Percentiles rank a stretch among this genome's conserved stretches.
These are phyloP conservation scores for Mrakia gelida DNA, from an alignment of 768 basidiomycete genomes.

Conservation along the genomic window DNA sequence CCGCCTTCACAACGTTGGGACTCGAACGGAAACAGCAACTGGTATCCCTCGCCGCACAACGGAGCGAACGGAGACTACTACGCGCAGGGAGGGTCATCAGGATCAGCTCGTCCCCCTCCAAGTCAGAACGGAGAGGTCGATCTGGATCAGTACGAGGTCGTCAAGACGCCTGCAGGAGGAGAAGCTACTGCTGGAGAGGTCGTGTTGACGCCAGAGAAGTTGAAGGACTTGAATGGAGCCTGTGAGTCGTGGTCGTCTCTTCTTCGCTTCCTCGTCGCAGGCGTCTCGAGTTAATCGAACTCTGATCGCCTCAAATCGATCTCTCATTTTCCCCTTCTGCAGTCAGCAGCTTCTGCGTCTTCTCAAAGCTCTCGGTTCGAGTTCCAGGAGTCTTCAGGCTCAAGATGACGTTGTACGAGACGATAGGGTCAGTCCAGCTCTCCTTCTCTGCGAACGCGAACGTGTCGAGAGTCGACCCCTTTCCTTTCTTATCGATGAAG, in stretches of 20 bases:
- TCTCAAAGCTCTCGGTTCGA: conserved; percentile 43
- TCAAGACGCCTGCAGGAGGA: conserved; percentile 42
- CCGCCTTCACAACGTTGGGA: conserved; percentile 5
- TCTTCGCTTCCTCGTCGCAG: not conserved
- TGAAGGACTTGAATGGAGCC: conserved; percentile 39
- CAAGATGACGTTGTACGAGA: conserved; percentile 42
- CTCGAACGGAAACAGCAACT: not conserved
- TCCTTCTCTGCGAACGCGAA: not conserved
- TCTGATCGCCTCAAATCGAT: not conserved
- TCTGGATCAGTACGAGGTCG: conserved; percentile 34
- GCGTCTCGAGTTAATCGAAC: too few relatives aligned
- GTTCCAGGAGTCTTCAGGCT: conserved; percentile 43
- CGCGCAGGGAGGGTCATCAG: not conserved
- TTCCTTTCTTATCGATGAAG: not conserved
- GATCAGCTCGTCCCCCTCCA: not conserved
- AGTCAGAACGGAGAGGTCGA: not conserved
- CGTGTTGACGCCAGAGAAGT: conserved; percentile 42
- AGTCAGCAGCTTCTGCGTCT: conserved; percentile 42
- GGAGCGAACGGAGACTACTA: not conserved
- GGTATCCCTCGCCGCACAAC: not conserved
- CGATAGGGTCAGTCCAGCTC: conserved; percentile 38
- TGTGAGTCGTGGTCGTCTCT: not conserved
- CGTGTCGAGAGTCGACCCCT: not conserved
- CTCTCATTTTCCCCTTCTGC: not conserved
- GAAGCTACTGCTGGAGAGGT: conserved; percentile 45